Base-by-base conservation (phyloP, 2,329 filamentous ascomycete genomes). In the Pyricularia sp. region DNA sequence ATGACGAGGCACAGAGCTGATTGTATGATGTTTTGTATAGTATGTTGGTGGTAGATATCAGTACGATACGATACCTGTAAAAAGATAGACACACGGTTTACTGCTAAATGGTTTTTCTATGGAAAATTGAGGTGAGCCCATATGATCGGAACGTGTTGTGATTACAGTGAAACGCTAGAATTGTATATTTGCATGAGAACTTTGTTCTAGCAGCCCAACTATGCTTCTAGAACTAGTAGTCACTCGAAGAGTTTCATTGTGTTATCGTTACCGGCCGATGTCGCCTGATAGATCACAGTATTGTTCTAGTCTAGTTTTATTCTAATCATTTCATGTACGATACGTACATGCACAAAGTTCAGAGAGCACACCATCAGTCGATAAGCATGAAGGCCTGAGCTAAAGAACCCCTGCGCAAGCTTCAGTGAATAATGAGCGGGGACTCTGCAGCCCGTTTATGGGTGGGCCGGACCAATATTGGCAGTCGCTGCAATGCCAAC, bases 1-100 rank as follows among this genome's bases (percentile, higher is more conserved):
- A 72, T 65, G 74, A 3, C 59, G 70, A 73, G 65, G 72, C 75
- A 72, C 72, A 73, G 59, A 74, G 75, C 70, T 72, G 64, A 12
- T 42, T 50, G 23, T 55, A 36, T 33, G 50, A 68, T 63, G 58
- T 25, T 36, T n/a, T 42, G 30, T 65, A 42, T 23, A 36, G 28
- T 36, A 65, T 42, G 28, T 42, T 42, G 33, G 63, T 33, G 30
- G 31, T 65, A 33, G 64, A 33, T 31, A 28, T 28, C 23, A 36
- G 64, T 65, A 42, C 25, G 64, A 33, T 65, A 33, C 31, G 64
- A 63, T 63, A 63, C 59, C 59, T 63, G 14, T 30, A 64, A 64
- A 64, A 64, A 64, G 59, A 64, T 64, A 64, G 59, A 30, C 23
- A 64, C 14, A n/a, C 7, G 20, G 42, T 50, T 50, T 50, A 50